phyloP scores from a whole-genome alignment of 345 rosid genomes.

The Citrus reticulata region DNA sequence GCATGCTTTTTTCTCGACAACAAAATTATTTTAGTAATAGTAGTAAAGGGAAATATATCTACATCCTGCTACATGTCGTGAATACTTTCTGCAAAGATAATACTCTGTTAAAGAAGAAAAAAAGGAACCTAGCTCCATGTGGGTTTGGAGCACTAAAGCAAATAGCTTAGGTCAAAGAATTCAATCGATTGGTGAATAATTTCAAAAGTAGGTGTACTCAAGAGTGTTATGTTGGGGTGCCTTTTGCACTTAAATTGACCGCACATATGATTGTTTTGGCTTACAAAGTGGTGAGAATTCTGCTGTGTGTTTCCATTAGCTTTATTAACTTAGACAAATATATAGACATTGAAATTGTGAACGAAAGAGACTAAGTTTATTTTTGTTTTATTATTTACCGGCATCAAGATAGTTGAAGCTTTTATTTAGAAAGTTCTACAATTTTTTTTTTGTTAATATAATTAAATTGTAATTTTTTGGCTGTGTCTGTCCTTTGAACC shows the following conservation, averaged over 20 bases:
- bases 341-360: not conserved
- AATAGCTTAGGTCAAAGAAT: slow-evolving; percentile 4
- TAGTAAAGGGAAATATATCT: not conserved
- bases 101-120: not conserved
- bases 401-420: not conserved
- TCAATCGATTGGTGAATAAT: slow-evolving; percentile 23
- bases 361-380: not conserved
- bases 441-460: not conserved
- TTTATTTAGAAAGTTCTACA: not conserved
- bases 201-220: slow-evolving; percentile 27
- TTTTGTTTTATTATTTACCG: not conserved
- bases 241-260: slow-evolving; percentile 7
- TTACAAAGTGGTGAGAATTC: not conserved
- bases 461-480: not conserved
- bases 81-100: not conserved
- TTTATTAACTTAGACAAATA: not conserved
- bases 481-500: not conserved
- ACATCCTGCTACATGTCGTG: not conserved
- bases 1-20: not conserved
- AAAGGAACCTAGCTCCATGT: slow-evolving; percentile 5
- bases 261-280: slow-evolving; percentile 7
- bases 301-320: slow-evolving; percentile 10
- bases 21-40: not conserved
- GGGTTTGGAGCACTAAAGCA: slow-evolving; percentile 14
- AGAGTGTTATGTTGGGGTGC: slow-evolving; percentile 5